These are phyloP conservation scores for Hyaloscypha variabilis DNA, from an alignment of 495 filamentous ascomycete genomes.

Conservation along the genomic window DNA sequence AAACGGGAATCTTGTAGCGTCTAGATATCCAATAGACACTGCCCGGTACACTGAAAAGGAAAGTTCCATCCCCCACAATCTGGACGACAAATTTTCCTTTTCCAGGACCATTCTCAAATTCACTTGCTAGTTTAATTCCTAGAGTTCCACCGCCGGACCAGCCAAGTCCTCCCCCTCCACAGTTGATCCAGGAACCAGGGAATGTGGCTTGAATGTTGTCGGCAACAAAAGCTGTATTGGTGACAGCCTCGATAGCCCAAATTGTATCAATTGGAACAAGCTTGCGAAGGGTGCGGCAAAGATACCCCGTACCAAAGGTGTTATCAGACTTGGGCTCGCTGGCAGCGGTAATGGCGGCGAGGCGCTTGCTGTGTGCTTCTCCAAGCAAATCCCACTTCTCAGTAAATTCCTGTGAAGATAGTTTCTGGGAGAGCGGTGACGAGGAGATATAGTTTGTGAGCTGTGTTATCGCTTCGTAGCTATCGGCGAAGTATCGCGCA, in stretches of 20 bases:
- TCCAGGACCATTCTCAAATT: constrained; percentile 55
- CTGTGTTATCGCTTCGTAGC: constrained; percentile 71
- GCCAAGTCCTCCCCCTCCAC: constrained; percentile 89
- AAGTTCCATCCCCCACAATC: constrained; percentile 92
- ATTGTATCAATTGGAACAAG: constrained; percentile 76
- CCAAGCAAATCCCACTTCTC: constrained; percentile 58
- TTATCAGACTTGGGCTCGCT: constrained; percentile 62
- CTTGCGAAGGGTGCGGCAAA: constrained; percentile 65
- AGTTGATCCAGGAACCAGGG: constrained; percentile 89
- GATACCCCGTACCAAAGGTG: constrained; percentile 70
- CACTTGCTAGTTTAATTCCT: constrained; percentile 85
- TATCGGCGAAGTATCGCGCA: constrained; percentile 76
- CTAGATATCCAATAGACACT: constrained; percentile 91
- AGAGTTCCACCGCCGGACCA: constrained; percentile 93
- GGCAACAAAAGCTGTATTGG: constrained; percentile 74
- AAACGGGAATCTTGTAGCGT: constrained; percentile 83
- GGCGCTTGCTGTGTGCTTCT: constrained; percentile 58
- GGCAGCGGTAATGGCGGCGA: constrained; percentile 58
- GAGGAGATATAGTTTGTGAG: constrained; percentile 56
- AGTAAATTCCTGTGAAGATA: constrained; percentile 47
- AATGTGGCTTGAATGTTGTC: constrained; percentile 77
- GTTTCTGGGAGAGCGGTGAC: constrained; percentile 46
- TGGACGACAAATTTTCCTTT: constrained; percentile 88
- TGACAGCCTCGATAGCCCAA: constrained; percentile 88
- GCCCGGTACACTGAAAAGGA: constrained; percentile 84